Base-by-base conservation (phyloP, 352 stramenopile species). In the Blastocystis sp. region DNA sequence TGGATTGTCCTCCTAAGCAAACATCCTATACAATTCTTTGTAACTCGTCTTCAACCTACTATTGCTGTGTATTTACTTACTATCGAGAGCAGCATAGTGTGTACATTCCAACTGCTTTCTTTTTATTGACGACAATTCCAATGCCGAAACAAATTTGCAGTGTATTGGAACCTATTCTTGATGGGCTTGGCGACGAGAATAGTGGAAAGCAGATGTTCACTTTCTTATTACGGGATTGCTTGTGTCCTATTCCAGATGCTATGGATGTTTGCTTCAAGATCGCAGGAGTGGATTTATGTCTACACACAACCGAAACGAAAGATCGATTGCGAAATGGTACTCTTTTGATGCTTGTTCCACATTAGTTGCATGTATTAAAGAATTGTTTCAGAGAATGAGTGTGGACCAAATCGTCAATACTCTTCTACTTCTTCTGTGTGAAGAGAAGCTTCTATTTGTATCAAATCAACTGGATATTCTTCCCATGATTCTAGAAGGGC, bases 361-460 rank as follows among this genome's bases (percentile, higher is more conserved):
- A 15, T 8, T 84, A 66, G 73, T 68, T 18, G 39, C 43, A 1
- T 37, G 73, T 43, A 23, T 64, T 6, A 63, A 45, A 45, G 34
- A 37, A 6, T n/a, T 84, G 8, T 84, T 84, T 45, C 43, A 84
- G 20, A 7, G 45, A 15, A 23, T 84, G 47, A n/a, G 4, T 43
- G n/a, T 43, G 29, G 73, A 84, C 6, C 45, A 15, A 34, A 84
- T 84, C 39, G 20, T 68, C 6, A 47, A 64, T n/a, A 15, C 53
- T 20, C 29, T 84, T 18, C 73, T 84, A 9, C 55, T 64, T 9
- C 39, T 84, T 15, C 56, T 84, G 0, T 20, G 43, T n/a, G 73
- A 84, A 47, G 47, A 66, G 43, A 84, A 84, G 50, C 4, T 84
- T 11, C 47, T 84, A 8, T 68, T 84, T 43, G 50, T 84, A 37